Evolutionary conservation across 441 rosid species (phyloP).

Genomic region (Adansonia grandidieri): DNA sequence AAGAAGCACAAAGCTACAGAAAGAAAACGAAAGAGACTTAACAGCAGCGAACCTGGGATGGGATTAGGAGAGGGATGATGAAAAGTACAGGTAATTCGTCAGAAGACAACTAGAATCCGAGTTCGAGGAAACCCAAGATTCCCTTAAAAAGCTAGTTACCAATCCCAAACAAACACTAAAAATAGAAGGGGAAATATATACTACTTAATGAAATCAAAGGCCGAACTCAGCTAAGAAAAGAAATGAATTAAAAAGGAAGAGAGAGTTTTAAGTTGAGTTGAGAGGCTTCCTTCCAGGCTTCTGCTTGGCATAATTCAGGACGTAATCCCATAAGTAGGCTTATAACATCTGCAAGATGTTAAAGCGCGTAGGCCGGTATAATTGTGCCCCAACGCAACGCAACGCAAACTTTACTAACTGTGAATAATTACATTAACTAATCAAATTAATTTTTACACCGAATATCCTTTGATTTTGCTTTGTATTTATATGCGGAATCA

Average conservation of each 20-base stretch:
- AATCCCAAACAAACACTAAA: conserved; percentile 30
- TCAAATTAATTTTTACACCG: no score
- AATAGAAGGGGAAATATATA: not conserved
- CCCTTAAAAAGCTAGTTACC: conserved; percentile 18
- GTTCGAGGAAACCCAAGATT: conserved; percentile 15
- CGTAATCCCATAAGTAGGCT: conserved; percentile 32
- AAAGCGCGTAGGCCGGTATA: conserved; percentile 37
- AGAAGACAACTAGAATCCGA: not conserved
- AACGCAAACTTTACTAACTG: no score
- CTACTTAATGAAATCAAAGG: not conserved
- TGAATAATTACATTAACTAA: not conserved
- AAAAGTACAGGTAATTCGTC: conserved; percentile 20
- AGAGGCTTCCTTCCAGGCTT: conserved; percentile 12
- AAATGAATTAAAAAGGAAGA: conserved; percentile 17
- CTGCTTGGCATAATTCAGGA: conserved; percentile 14
- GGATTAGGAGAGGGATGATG: not conserved
- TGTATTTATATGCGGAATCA: not conserved
- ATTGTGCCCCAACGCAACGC: conserved; percentile 20
- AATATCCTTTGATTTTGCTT: not conserved
- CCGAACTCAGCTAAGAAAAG: not conserved
- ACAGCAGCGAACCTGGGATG: conserved; percentile 12
- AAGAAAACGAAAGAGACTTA: conserved; percentile 32
- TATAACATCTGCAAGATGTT: conserved; percentile 21
- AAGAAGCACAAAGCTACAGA: conserved; percentile 28
- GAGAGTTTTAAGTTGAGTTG: not conserved